Evolutionary conservation across 352 stramenopile genomes (phyloP), one percentile per base, ranked within the genome.

Genomic region (Globisporangium sylvaticum): DNA sequence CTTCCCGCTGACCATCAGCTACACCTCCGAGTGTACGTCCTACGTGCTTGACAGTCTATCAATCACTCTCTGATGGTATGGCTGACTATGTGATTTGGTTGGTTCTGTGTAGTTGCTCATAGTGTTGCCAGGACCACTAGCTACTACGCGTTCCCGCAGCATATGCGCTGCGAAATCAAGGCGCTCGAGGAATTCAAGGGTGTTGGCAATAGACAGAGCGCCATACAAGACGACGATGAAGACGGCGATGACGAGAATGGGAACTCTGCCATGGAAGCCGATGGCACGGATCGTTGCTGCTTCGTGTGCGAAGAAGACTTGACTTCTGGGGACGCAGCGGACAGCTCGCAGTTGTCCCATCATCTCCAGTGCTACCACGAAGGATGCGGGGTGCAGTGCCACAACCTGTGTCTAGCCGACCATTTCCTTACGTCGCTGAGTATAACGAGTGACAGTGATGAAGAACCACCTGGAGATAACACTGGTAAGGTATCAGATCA

Each of bases 351-450:
- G 14, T 37, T 81, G 34, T 46, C 14, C 4, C 14, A 15, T 29
- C 25, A 32, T 10, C 25, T 66, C 22, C 44, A 58, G 7, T 91
- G 83, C 58, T 88, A 87, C 50, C 61, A 84, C 64, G n/a, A 31
- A 22, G 53, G 56, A 1, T 91, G 83, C 22, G n/a, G 44, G 9
- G 79, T 84, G 67, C 66, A 66, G 27, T 84, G 68, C 34, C 83
- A 91, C 65, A 61, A 68, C 4, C 25, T 73, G 20, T 91, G 83
- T 59, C 67, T 90, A 10, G 67, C 56, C 14, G 81, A 89, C 58
- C 79, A 89, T 67, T 91, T 91, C 31, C 59, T n/a, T n/a, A n/a
- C n/a, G n/a, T n/a, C n/a, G n/a, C n/a, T 68, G 5, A 37, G 25
- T 7, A 55, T 54, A 8, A 1, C 29, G 59, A 68, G 32, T 20